Conservation (phyloP, 2,329 filamentous ascomycete genomes). For the Ilyonectria robusta region DNA sequence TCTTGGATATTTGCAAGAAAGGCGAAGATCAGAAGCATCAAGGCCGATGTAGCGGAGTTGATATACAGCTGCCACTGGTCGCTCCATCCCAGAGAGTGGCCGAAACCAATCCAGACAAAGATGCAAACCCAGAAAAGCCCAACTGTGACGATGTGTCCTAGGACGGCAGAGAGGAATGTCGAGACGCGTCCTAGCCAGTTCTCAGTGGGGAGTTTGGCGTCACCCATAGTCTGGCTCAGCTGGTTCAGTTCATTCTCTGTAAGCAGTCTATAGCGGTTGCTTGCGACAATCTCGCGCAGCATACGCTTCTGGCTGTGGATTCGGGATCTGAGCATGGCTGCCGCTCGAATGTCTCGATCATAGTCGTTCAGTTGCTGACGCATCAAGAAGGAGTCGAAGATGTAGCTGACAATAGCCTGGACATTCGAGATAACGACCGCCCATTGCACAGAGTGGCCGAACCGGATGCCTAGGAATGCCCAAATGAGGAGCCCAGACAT, state of each 20-base stretch:
- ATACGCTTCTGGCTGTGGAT: conserved; percentile 50
- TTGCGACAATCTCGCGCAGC: conserved; percentile 40
- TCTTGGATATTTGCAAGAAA: conserved; percentile 49
- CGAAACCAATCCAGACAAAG: conserved; percentile 51
- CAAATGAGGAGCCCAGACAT: conserved; percentile 49
- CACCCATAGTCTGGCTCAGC: conserved; percentile 37
- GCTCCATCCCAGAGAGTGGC: conserved; percentile 47
- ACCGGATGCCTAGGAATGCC: conserved; percentile 50
- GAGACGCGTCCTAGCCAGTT: conserved; percentile 49
- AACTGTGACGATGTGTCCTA: conserved; percentile 51
- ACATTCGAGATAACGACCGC: conserved; percentile 54
- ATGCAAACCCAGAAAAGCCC: conserved; percentile 55
- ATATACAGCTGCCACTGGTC: conserved; percentile 58
- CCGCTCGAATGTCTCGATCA: conserved; percentile 44
- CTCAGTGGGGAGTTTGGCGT: conserved; percentile 35
- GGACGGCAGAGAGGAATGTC: conserved; percentile 37
- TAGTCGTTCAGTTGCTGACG: conserved; percentile 55
- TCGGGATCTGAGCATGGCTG: conserved; percentile 51
- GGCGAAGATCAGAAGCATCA: too few species aligned
- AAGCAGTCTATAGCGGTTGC: conserved; percentile 25
- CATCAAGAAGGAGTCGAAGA: conserved; percentile 56
- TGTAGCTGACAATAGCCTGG: conserved; percentile 55
- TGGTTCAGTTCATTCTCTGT: conserved; percentile 13
- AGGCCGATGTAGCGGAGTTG: conserved; percentile 58
- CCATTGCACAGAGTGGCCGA: conserved; percentile 53